phyloP scores from a whole-genome alignment of 257 asterid genomes.

The Verbena officinalis region DNA sequence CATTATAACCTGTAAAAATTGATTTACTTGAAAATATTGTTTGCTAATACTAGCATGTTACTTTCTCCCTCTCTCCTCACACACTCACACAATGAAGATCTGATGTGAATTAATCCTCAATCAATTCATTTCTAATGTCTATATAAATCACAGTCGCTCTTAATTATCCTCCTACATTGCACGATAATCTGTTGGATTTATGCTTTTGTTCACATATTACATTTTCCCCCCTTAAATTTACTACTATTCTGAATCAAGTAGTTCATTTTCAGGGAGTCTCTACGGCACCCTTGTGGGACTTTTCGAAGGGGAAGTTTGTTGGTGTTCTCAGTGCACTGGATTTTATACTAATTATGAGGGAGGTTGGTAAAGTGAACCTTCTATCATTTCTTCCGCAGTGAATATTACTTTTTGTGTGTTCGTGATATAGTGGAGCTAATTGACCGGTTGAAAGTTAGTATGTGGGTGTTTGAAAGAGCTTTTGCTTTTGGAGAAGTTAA shows the following conservation, averaged over 20 bases:
- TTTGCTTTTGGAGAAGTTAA: too few relatives aligned
- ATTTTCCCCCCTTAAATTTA: conserved; percentile 2
- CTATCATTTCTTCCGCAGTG: conserved; percentile 3
- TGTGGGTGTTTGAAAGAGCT: too few relatives aligned
- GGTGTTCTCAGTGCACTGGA: conserved; percentile 93
- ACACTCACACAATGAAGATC: background rate
- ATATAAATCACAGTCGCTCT: too few relatives aligned
- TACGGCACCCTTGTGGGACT: conserved; percentile 90
- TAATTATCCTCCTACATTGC: background rate
- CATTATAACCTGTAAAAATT: background rate
- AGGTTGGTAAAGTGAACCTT: conserved; percentile 51
- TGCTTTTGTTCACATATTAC: conserved; percentile 16
- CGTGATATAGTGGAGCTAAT: background rate
- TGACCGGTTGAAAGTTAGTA: background rate
- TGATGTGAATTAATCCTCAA: conserved; percentile 1
- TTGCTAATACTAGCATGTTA: background rate
- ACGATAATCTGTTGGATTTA: conserved; percentile 20
- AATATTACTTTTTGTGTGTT: background rate
- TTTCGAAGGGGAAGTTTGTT: conserved; percentile 72
- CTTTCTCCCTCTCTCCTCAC: background rate
- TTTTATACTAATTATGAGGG: conserved; percentile 88
- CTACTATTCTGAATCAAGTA: conserved; percentile 23
- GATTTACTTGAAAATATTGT: background rate
- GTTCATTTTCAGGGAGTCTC: conserved; percentile 72
- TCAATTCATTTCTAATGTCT: background rate